Base-by-base conservation (phyloP, 306 rosid species). In the Crataegus laevigata region DNA sequence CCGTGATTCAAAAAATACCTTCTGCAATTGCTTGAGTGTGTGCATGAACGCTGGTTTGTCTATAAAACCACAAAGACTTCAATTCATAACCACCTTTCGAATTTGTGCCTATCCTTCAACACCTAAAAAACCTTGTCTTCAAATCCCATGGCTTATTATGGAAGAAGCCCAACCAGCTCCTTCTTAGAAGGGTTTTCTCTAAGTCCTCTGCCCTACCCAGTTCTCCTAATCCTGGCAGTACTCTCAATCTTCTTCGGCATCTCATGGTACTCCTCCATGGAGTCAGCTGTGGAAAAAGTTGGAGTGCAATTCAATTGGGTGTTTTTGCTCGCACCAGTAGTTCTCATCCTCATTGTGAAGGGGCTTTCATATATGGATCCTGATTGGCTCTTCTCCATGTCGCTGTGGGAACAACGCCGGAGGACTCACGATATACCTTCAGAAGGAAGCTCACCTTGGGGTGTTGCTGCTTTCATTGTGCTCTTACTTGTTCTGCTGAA, bases 401-500 rank as follows among this genome's bases (percentile, higher is more conserved):
- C 85, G 3, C 84, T 90, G 1, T 85, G 87, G 93, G 96, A 86
- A 4, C 87, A 66, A 10, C 80, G 87, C 66, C 79, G 84, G 38
- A 70, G 81, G 62, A 91, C 91, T 42, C 68, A 89, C 71, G 51
- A 80, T 36, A 19, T 6, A 3, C 79, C 91, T 11, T 81, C 96
- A 5, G 98, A 91, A 74, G 98, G 98, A 1, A 85, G 89, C 80
- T 94, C 97, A 2, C 98, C 98, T 1, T 94, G 98, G 97, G 96
- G 89, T 45, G 98, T 94, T 61, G 97, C 98, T 57, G 98, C 93
- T 80, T 32, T 88, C 73, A 94, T 91, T 55, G 85, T 90, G 34
- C 32, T 94, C 34, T 11, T 94, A 85, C 89, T 94, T 5, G 85
- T 91, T 30, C 69, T 94, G 84, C 79, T 90, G 63, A 88, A 91